A percentile compares a stretch with the other conserved stretches of the same genome.
phyloP scores from a whole-genome alignment of 2,329 filamentous ascomycete genomes.

The Cylindrodendrum hubeiense region DNA sequence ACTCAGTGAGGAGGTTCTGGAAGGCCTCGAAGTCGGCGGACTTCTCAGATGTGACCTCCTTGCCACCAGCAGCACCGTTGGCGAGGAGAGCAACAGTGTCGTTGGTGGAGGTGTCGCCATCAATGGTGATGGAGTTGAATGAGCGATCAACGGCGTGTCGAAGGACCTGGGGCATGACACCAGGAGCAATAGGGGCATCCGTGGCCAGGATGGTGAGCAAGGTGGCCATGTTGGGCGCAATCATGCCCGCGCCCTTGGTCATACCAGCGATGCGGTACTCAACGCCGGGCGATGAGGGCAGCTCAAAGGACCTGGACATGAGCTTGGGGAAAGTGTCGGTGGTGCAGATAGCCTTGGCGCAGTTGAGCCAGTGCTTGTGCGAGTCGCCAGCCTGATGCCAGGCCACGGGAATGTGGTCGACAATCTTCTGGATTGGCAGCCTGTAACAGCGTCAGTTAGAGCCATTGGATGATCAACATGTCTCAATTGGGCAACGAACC shows the following conservation, averaged over 20 bases:
- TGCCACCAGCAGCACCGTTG: constrained; percentile 89
- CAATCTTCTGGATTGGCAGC: constrained; percentile 91
- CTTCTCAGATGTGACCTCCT: constrained; percentile 66
- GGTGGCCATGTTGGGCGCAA: constrained; percentile 99
- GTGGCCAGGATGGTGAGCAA: constrained; percentile 92
- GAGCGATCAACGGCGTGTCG: constrained; percentile 82
- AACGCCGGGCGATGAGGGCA: constrained; percentile 81
- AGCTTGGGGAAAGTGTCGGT: constrained; percentile 99
- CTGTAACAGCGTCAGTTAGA: constrained; percentile 54
- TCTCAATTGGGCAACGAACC: constrained; percentile 59
- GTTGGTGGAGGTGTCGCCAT: constrained; percentile 97
- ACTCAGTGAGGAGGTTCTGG: constrained; percentile 76
- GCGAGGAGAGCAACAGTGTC: constrained; percentile 96
- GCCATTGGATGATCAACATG: constrained; percentile 14
- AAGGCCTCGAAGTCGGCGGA: constrained; percentile 78
- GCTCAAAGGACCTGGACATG: constrained; percentile 83
- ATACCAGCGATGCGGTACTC: constrained; percentile 92
- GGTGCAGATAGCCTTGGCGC: constrained; percentile 94
- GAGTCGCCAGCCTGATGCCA: constrained; percentile 77
- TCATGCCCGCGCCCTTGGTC: constrained; percentile 99
- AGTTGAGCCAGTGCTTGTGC: constrained; percentile 88
- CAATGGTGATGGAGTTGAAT: constrained; percentile 97
- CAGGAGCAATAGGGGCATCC: constrained; percentile 82
- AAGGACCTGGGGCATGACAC: constrained; percentile 77
- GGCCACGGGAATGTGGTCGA: constrained; percentile 83